A percentile compares a stretch with the other conserved stretches of the same genome.
These are phyloP conservation scores for Taxawa tesnikishii DNA, from an alignment of 2,329 filamentous ascomycete genomes.

Conservation along the genomic window DNA sequence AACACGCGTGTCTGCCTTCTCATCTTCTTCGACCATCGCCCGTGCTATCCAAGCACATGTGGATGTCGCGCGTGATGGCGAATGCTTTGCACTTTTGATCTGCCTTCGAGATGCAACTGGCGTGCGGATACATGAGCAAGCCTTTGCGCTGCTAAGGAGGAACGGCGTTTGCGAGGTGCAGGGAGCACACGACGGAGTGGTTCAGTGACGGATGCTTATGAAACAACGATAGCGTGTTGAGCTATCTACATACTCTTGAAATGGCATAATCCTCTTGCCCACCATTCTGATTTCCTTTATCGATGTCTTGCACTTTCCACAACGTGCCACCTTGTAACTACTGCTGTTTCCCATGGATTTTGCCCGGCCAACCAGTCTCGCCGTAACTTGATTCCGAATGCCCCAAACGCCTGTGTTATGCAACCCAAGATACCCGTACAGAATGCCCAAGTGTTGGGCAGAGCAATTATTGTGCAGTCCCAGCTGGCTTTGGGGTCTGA, in stretches of 20 bases:
- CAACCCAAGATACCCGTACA: no score
- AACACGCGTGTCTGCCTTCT: no score
- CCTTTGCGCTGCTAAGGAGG: conserved; percentile 4
- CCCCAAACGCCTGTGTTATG: conserved; percentile 7
- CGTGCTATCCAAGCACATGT: background rate
- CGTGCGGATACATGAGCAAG: conserved; percentile 5
- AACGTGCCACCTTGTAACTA: background rate
- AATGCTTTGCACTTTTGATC: background rate
- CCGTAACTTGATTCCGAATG: background rate
- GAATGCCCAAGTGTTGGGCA: no score
- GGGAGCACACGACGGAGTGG: background rate
- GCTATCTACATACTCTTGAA: background rate
- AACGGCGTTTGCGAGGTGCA: background rate
- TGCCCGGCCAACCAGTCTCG: background rate
- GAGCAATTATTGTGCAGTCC: conserved; percentile 6
- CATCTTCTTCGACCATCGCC: background rate
- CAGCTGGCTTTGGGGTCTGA: background rate
- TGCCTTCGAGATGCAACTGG: conserved; percentile 1
- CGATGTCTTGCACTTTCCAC: background rate
- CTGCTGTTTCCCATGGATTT: background rate
- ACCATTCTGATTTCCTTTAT: no score
- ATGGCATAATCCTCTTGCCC: no score
- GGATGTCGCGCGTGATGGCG: background rate
- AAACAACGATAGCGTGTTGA: background rate
- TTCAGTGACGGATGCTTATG: background rate